A percentile compares a stretch with the other conserved stretches of the same genome.
phyloP scores from a whole-genome alignment of 768 basidiomycete genomes.

The Boletellus emodensis region DNA sequence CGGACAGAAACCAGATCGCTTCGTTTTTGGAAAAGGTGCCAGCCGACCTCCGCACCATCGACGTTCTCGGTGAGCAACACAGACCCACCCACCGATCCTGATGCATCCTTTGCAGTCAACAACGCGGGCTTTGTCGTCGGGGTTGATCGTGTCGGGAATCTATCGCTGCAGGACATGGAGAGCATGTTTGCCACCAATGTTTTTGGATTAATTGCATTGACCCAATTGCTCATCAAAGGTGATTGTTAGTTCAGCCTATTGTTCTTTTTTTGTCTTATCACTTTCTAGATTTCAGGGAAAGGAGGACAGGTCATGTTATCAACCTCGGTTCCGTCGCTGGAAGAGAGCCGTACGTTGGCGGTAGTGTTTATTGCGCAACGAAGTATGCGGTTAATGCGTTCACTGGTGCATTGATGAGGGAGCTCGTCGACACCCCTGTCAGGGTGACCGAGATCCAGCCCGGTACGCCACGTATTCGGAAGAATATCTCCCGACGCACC shows the following conservation, averaged over 20 bases:
- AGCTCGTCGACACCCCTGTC: conserved; percentile 89
- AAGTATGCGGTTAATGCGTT: conserved; percentile 87
- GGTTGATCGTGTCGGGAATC: conserved; percentile 79
- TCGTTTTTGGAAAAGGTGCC: conserved; percentile 71
- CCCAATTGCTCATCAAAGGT: conserved; percentile 69
- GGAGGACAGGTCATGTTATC: conserved; percentile 83
- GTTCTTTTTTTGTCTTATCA: conserved; percentile 6
- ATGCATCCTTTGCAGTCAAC: conserved; percentile 41
- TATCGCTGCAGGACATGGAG: conserved; percentile 74
- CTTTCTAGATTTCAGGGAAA: conserved; percentile 66
- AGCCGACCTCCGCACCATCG: conserved; percentile 62
- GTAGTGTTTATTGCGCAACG: conserved; percentile 90
- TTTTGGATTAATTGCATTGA: conserved; percentile 78
- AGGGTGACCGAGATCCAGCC: conserved; percentile 94
- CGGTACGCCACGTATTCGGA: conserved; percentile 40
- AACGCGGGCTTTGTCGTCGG: conserved; percentile 92
- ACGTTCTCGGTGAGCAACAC: conserved; percentile 67
- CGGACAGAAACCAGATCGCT: conserved; percentile 69
- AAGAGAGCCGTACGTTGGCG: conserved; percentile 83
- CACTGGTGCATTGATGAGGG: conserved; percentile 73
- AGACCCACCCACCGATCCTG: neutral
- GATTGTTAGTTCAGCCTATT: neutral
- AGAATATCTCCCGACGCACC: neutral
- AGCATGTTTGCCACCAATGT: conserved; percentile 82
- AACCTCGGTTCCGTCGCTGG: conserved; percentile 94